Percentiles rank a stretch among this genome's conserved stretches.
Conservation (phyloP, 768 basidiomycete species). For the Psilocybe cubensis region DNA sequence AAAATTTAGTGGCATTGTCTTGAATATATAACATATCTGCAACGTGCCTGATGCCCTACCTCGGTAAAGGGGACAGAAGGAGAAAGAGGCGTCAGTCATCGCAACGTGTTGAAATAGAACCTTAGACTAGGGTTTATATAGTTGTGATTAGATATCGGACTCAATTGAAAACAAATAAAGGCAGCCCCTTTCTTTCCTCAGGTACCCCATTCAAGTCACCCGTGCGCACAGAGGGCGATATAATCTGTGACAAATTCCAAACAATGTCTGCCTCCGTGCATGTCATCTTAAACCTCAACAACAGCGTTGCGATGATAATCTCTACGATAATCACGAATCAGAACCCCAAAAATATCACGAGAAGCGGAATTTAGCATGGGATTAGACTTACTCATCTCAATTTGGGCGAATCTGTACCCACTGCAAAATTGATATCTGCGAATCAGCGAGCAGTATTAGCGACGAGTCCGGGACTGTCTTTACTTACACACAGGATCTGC, state of each 20-base stretch:
- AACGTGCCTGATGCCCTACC: conserved; percentile 29
- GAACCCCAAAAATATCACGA: neutral
- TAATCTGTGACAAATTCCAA: conserved; percentile 53
- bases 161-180: conserved; percentile 28
- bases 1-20: conserved; percentile 9
- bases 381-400: conserved; percentile 54
- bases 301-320: conserved; percentile 39
- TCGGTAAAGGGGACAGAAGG: conserved; percentile 8
- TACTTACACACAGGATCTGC: conserved; percentile 55
- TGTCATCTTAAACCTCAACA: conserved; percentile 39
- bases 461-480: neutral
- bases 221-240: conserved; percentile 42
- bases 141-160: conserved; percentile 3
- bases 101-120: conserved; percentile 6
- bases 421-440: conserved; percentile 21
- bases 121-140: conserved; percentile 11
- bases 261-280: conserved; percentile 40
- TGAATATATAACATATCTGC: conserved; percentile 20
- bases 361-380: neutral
- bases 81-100: conserved; percentile 2
- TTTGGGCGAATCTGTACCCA: conserved; percentile 57
- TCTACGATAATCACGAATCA: conserved; percentile 27
- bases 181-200: conserved; percentile 41
- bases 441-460: neutral
- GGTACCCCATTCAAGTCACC: conserved; percentile 11